phyloP scores from a whole-genome alignment of 192 early-diverging fungal species.

The Coemansia sp. region DNA sequence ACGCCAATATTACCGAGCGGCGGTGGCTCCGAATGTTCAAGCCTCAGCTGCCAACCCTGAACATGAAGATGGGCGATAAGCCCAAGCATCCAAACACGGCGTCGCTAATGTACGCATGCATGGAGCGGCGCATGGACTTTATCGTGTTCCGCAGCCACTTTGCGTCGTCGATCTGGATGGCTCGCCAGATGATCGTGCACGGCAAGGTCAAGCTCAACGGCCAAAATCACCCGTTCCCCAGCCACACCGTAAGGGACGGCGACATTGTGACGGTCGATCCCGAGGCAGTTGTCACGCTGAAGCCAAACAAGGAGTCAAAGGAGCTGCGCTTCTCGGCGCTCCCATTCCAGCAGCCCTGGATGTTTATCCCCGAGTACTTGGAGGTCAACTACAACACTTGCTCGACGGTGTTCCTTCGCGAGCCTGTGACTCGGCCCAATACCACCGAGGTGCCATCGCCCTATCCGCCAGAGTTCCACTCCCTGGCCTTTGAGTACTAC shows the following conservation, averaged over 20 bases:
- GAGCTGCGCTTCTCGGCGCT: constrained; percentile 66
- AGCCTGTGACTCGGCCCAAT: constrained; percentile 85
- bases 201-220: constrained; percentile 95
- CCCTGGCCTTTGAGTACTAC: constrained; percentile 94
- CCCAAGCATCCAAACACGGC: constrained; percentile 67
- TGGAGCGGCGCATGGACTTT: constrained; percentile 93
- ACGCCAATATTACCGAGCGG: constrained; percentile 85
- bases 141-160: constrained; percentile 94
- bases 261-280: constrained; percentile 89
- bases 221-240: constrained; percentile 74
- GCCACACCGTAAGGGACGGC: constrained; percentile 78
- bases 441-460: constrained; percentile 93
- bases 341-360: constrained; percentile 87
- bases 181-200: constrained; percentile 77
- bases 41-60: constrained; percentile 71
- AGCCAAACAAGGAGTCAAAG: constrained; percentile 52
- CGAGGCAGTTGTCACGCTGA: constrained; percentile 66
- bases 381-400: constrained; percentile 97
- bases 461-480: constrained; percentile 86
- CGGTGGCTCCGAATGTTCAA: constrained; percentile 80
- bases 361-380: constrained; percentile 96
- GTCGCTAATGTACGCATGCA: constrained; percentile 81
- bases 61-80: constrained; percentile 41
- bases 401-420: constrained; percentile 84
- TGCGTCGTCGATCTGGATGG: constrained; percentile 83